Percentiles rank a stretch among this genome's conserved stretches.
phyloP scores from a whole-genome alignment of 1,139 yeast genomes.

The Geotrichum australiense region DNA sequence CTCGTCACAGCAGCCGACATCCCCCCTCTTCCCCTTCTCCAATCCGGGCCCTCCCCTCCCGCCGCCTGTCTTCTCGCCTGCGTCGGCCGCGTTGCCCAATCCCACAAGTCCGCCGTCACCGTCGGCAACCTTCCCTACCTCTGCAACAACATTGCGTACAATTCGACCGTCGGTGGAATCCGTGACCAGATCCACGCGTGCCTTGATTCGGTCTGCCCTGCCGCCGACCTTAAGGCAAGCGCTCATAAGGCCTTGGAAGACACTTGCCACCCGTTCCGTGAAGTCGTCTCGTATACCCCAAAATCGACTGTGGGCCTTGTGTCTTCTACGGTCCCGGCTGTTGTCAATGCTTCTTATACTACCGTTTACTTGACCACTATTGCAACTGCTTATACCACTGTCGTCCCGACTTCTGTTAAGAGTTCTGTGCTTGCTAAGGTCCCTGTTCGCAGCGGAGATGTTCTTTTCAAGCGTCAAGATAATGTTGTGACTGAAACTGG shows the following conservation, averaged over 20 bases:
- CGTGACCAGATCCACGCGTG: neutral
- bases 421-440: neutral
- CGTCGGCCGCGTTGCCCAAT: neutral
- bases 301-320: neutral
- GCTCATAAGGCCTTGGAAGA: neutral
- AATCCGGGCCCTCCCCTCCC: neutral
- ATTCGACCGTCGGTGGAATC: neutral
- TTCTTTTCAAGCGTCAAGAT: slow-evolving; percentile 1
- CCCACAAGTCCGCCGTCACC: neutral
- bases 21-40: too few relatives aligned
- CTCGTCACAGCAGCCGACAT: too few relatives aligned
- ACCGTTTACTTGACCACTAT: neutral
- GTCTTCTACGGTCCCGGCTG: neutral
- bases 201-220: neutral
- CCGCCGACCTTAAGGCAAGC: neutral
- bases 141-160: neutral
- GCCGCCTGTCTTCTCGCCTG: neutral
- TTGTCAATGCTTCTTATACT: neutral
- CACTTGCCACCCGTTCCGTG: neutral
- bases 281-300: neutral
- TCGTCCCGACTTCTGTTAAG: neutral
- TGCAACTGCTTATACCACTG: neutral
- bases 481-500: slow-evolving; percentile 1
- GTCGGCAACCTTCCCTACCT: neutral
- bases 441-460: neutral